phyloP scores from a whole-genome alignment of 2,329 filamentous ascomycete genomes.

The Clarireedia sp. region DNA sequence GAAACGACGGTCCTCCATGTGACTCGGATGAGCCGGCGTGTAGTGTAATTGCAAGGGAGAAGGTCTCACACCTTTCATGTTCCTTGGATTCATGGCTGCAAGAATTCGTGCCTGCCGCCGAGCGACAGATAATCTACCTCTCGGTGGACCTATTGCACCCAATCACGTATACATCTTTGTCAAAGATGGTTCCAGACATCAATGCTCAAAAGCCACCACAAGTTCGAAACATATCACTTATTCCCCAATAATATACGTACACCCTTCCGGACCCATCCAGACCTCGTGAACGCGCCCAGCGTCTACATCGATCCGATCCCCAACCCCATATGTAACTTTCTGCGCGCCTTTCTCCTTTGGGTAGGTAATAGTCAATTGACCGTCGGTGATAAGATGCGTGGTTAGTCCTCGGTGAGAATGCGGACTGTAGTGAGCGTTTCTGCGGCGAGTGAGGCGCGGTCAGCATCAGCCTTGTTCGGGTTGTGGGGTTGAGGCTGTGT shows the following conservation, averaged over 20 bases:
- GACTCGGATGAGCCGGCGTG: no score
- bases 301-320: constrained; percentile 58
- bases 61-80: no score
- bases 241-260: constrained; percentile 60
- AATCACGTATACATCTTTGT: no score
- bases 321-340: constrained; percentile 52
- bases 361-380: constrained; percentile 59
- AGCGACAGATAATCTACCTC: no score
- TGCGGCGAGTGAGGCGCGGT: constrained; percentile 28
- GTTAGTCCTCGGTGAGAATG: constrained; percentile 58
- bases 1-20: no score
- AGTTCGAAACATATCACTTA: constrained; percentile 23
- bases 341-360: constrained; percentile 46
- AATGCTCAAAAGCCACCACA: no score
- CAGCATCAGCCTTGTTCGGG: constrained; percentile 7
- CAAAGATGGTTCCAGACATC: no score
- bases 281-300: constrained; percentile 59
- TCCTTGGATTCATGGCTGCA: no score
- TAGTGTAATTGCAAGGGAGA: no score
- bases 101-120: no score
- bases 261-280: constrained; percentile 58
- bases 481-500: neutral
- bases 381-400: constrained; percentile 60
- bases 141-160: no score
- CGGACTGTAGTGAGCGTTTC: constrained; percentile 60